These are phyloP conservation scores for Populus nigra DNA, from an alignment of 345 rosid genomes.

Conservation along the genomic window DNA sequence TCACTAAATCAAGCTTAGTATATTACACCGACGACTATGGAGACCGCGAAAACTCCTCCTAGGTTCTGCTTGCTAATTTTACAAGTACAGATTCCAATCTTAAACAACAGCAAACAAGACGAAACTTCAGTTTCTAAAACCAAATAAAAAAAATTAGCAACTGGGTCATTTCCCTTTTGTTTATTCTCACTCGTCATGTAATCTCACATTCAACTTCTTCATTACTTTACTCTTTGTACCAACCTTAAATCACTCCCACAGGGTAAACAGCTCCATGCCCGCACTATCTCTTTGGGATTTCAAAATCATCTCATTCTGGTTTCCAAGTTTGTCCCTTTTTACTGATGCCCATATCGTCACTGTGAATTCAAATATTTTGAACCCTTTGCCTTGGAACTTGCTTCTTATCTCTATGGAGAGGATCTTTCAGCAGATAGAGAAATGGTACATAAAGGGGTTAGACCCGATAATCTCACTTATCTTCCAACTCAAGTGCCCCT, in stretches of 20 bases:
- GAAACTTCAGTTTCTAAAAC: not conserved
- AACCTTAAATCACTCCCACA: slow-evolving; percentile 29
- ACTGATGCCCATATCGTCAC: slow-evolving; percentile 40
- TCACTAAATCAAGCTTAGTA: not conserved
- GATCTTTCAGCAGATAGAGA: slow-evolving; percentile 45
- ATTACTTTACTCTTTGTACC: slow-evolving; percentile 44
- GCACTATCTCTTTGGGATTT: slow-evolving; percentile 44
- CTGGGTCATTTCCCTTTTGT: not conserved
- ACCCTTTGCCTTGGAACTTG: slow-evolving; percentile 70
- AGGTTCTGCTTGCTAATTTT: not conserved
- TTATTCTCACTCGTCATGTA: slow-evolving; percentile 5
- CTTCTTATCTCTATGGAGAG: slow-evolving; percentile 52
- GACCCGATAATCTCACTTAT: slow-evolving; percentile 68
- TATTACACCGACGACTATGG: not conserved
- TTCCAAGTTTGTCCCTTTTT: slow-evolving; percentile 61
- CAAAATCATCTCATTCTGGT: slow-evolving; percentile 51
- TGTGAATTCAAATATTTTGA: slow-evolving; percentile 38
- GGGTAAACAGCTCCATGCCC: slow-evolving; percentile 63
- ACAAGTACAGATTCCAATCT: not conserved
- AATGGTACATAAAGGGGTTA: slow-evolving; percentile 54
- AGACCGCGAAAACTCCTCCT: not conserved
- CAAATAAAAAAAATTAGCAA: not conserved
- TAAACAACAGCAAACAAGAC: not conserved
- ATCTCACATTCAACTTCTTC: slow-evolving; percentile 38
- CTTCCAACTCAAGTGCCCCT: slow-evolving; percentile 2